phyloP scores from a whole-genome alignment of 257 asterid species.

The Nicotiana noctiflora region DNA sequence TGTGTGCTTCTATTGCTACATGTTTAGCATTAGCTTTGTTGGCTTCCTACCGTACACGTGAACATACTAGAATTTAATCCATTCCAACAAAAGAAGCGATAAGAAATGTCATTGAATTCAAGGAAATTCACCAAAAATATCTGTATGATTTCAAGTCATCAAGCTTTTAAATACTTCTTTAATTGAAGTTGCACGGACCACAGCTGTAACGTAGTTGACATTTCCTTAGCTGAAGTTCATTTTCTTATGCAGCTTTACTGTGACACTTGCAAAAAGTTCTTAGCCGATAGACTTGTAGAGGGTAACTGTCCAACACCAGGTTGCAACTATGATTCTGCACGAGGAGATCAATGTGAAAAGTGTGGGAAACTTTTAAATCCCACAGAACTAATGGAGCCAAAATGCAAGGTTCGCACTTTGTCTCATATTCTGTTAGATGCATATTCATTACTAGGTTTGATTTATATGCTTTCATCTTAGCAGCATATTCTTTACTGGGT shows the following conservation, averaged over 20 bases:
- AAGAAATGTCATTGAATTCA: too few species aligned
- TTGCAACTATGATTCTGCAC: constrained; percentile 78
- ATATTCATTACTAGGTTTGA: background rate
- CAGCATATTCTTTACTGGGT: background rate
- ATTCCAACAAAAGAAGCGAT: too few species aligned
- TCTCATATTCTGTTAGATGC: background rate
- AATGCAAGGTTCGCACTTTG: constrained; percentile 62
- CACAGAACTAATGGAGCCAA: constrained; percentile 77
- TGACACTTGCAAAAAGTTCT: constrained; percentile 60
- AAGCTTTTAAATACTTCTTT: background rate
- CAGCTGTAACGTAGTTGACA: background rate
- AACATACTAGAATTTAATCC: too few species aligned
- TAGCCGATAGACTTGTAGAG: constrained; percentile 89
- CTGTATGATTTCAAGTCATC: too few species aligned
- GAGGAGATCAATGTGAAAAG: constrained; percentile 94
- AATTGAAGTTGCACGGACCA: background rate
- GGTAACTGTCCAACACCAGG: constrained; percentile 79
- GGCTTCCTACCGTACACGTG: too few species aligned
- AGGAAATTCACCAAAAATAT: too few species aligned
- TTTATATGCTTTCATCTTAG: background rate
- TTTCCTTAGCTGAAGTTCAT: constrained; percentile 7
- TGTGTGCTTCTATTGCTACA: background rate
- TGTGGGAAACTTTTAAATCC: constrained; percentile 87
- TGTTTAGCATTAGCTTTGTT: too few species aligned
- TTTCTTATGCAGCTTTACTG: constrained; percentile 58